A percentile compares a stretch with the other conserved stretches of the same genome.
phyloP scores from a whole-genome alignment of 2,329 filamentous ascomycete species.

The Fusarium clavum region DNA sequence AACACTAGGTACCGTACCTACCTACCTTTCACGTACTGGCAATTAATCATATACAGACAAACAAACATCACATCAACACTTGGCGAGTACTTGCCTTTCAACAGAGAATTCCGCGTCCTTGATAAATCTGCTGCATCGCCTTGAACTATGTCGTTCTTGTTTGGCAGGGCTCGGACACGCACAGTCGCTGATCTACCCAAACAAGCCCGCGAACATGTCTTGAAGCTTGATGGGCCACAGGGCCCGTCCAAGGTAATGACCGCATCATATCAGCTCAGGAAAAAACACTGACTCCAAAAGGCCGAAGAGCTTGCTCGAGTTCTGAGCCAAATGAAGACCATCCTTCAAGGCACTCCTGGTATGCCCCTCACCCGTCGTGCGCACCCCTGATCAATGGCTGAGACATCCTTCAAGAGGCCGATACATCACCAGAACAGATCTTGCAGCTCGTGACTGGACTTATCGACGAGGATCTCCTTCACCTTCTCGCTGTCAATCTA shows the following conservation, averaged over 20 bases:
- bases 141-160: slow-evolving; percentile 65
- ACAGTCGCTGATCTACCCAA: slow-evolving; percentile 66
- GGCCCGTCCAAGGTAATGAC: slow-evolving; percentile 59
- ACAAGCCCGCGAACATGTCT: slow-evolving; percentile 66
- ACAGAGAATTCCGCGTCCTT: not conserved
- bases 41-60: slow-evolving; percentile 14
- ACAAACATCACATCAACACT: not conserved
- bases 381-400: slow-evolving; percentile 23
- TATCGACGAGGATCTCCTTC: slow-evolving; percentile 90
- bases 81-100: not conserved
- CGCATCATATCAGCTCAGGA: not conserved
- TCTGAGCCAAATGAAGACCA: slow-evolving; percentile 89
- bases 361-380: slow-evolving; percentile 44
- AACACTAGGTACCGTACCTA: not conserved
- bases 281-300: slow-evolving; percentile 57
- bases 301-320: slow-evolving; percentile 88
- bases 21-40: slow-evolving; percentile 7
- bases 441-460: slow-evolving; percentile 86
- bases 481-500: slow-evolving; percentile 83
- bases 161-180: slow-evolving; percentile 64
- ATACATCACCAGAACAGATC: slow-evolving; percentile 88
- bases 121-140: slow-evolving; percentile 1
- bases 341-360: slow-evolving; percentile 95
- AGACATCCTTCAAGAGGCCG: slow-evolving; percentile 71
- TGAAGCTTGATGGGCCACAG: slow-evolving; percentile 63